Evolutionary conservation across 495 filamentous ascomycete genomes (phyloP), one percentile per base, ranked within the genome.

Genomic region (Tuber umbilicatum): DNA sequence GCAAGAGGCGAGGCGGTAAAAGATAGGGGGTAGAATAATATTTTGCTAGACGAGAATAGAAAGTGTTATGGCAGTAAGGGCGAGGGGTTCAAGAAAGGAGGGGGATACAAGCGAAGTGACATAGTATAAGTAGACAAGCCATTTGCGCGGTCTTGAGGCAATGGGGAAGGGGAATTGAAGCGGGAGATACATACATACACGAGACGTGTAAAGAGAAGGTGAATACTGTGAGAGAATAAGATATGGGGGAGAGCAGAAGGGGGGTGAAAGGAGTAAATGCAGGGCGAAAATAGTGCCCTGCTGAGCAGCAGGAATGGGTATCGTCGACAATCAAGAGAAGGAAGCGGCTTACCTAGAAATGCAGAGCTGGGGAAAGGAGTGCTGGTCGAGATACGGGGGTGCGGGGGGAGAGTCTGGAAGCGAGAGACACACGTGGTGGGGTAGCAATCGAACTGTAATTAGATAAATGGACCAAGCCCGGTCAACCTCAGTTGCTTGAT

Each of bases 391-490:
- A 68, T 69, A 75, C 27, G 71, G 67, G 68, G 74, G 71, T 21
- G 38, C 69, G 78, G 75, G 75, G 71, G 75, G 73, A 78, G 77
- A 72, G 69, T 43, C 42, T 72, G 73, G 75, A 68, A 70, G 75
- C 73, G 75, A 76, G 73, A 74, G 64, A 69, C 60, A 74, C 41
- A 70, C 69, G 77, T 74, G 75, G 77, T 69, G 69, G 77, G 70
- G 41, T 23, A 47, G 70, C 68, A 68, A 73, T 69, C n/a, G 39
- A 68, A 76, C 42, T 55, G 47, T 69, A 69, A n/a, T 27, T 31
- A 31, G 14, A 64, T 27, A 64, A 35, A 64, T 16, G 17, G 55
- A 31, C 14, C n/a, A 6, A 4, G 14, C 31, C 50, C n/a, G 50
- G 55, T 64, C 27, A n/a, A 64, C 55, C 55, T 64, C 55, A 16